These are phyloP conservation scores for Trichosanthes cucumerina DNA, from an alignment of 306 rosid species.

Conservation along the genomic window DNA sequence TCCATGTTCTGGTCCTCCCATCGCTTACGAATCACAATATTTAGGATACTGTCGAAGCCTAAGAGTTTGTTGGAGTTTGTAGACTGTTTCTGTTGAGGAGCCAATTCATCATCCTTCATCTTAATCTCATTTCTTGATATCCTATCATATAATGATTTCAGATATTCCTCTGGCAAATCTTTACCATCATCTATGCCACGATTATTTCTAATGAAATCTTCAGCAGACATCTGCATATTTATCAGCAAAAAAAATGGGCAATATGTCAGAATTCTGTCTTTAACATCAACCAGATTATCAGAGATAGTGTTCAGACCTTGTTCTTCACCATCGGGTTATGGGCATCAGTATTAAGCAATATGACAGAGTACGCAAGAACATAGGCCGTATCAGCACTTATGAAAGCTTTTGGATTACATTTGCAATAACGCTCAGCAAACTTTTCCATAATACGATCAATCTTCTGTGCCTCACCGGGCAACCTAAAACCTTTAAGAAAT, in stretches of 20 bases:
- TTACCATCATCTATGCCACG: constrained; percentile 99
- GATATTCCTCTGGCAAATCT: constrained; percentile 80
- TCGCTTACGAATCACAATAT: constrained; percentile 74
- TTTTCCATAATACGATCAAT: constrained; percentile 98
- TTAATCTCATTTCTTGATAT: constrained; percentile 90
- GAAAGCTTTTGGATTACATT: constrained; percentile 82
- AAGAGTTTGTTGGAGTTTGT: constrained; percentile 66
- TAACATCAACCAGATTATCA: constrained; percentile 8
- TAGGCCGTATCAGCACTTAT: constrained; percentile 98
- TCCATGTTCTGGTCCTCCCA: constrained; percentile 68
- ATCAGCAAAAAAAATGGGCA: constrained; percentile 3
- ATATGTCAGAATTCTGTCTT: constrained; percentile 12
- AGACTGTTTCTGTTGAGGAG: constrained; percentile 70
- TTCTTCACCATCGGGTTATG: constrained; percentile 92
- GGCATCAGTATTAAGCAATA: constrained; percentile 94
- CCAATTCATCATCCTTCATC: constrained; percentile 80
- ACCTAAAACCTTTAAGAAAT: constrained; percentile 89
- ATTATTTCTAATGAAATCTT: constrained; percentile 93
- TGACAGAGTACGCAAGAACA: constrained; percentile 97
- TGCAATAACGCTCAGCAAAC: constrained; percentile 94
- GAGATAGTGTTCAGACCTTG: constrained; percentile 50
- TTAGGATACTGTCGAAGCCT: constrained; percentile 87
- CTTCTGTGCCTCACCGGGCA: constrained; percentile 99
- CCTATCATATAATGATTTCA: constrained; percentile 81
- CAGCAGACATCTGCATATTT: constrained; percentile 89